Evolutionary conservation across 2,329 filamentous ascomycete genomes (phyloP), one percentile per base, ranked within the genome.

Genomic region (Ophiostoma australiae): DNA sequence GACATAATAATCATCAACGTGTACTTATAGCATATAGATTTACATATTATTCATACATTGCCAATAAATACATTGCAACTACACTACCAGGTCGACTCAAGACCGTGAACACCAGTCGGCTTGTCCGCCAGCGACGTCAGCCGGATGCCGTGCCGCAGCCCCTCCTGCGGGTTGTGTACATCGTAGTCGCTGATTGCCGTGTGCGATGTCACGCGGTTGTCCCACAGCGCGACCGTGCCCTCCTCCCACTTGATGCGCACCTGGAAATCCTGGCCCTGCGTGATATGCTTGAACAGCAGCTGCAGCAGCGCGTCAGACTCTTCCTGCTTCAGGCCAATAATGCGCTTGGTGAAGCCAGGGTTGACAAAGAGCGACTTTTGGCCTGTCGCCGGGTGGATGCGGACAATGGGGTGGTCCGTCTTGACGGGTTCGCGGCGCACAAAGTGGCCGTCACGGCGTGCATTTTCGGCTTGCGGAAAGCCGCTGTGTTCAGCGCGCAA

Each of bases 321-420:
- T 76, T 91, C 89, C 70, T 87, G 85, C 80, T 90, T 90, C 77
- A 85, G 86, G 4, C 88, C 88, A 1, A 90, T 80, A 67, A 91
- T 90, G 27, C 76, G 74, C 88, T 84, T 71, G 91, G 88, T 74
- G 69, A 71, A 72, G 20, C 69, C 70, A 2, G 89, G 89, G 78
- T 96, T 96, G 52, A 96, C 87, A 75, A 87, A 96, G 4, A 97
- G 81, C 0, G 91, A 90, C 82, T 95, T 97, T 79, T 95, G 91
- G 20, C 92, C 91, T 0, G 93, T 96, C 7, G 70, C 73, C 0
- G 93, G 92, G 77, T 96, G 92, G 0, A 92, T 94, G n/a, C 92
- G 84, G 2, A 96, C 87, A 72, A 97, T 82, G 0, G 93, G 93
- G 76, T 97, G 93, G 67, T 89, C 86, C 65, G 86, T 89, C 2